Evolutionary conservation across 176 grass and related monocot genomes (phyloP).

Genomic region (Oryza coarctata): DNA sequence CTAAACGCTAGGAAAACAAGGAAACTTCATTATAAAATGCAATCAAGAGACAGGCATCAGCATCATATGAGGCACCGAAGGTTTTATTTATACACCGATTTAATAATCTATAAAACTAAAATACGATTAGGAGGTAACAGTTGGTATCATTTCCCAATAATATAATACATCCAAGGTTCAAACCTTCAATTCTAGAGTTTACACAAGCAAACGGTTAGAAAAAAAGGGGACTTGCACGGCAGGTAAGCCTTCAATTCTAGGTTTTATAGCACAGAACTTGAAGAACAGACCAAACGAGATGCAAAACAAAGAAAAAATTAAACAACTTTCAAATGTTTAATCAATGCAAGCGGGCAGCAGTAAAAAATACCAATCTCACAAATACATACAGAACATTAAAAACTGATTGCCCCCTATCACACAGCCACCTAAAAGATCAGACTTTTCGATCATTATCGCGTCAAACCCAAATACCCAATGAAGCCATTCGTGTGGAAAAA

Average conservation of each 20-base stretch:
- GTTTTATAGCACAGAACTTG: not conserved
- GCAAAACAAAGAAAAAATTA: not conserved
- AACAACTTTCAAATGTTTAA: not conserved
- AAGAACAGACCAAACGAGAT: slow-evolving; percentile 12
- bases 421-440: not conserved
- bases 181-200: not conserved
- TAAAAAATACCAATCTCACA: not conserved
- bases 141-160: not conserved
- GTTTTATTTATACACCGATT: not conserved
- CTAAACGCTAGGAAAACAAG: not conserved
- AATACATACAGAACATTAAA: not conserved
- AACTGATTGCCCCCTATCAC: not conserved
- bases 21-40: not conserved
- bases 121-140: not conserved
- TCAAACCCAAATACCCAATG: slow-evolving; percentile 25
- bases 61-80: not conserved
- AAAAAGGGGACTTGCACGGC: not conserved
- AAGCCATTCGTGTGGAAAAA: not conserved
- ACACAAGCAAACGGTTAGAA: not conserved
- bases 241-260: not conserved
- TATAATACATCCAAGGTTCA: not conserved
- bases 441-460: not conserved
- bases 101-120: slow-evolving; percentile 6
- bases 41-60: not conserved
- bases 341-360: not conserved